Evolutionary conservation across 495 filamentous ascomycete genomes (phyloP), one percentile per base, ranked within the genome.

Genomic region (Aspergillus olivimuriae): DNA sequence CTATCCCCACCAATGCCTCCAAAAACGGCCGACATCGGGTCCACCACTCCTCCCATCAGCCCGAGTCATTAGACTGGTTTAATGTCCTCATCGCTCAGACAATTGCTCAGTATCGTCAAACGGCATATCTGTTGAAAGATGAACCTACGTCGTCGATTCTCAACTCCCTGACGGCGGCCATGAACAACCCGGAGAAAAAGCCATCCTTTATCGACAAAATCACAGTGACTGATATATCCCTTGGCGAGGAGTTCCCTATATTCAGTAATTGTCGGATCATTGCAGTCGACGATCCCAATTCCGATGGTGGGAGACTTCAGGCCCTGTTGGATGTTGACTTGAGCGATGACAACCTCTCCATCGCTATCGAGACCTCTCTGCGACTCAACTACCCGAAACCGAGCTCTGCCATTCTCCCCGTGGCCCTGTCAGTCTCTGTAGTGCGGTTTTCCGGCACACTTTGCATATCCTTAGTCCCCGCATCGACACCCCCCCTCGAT

Each of bases 31-130:
- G 66, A 15, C 65, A 70, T 34, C 52, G 66, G 40, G 65, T 72
- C 53, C 68, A 70, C 32, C 70, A 73, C 43, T 72, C 90, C 44
- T 86, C 84, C 31, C 92, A 98, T 60, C 91, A 95, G 62, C 94
- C 92, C n/a, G 92, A 98, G 65, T 89, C 83, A n/a, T 68, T 98
- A 51, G 92, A 98, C 60, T 98, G 92, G 92, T 97, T 98, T 74
- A 98, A 98, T 62, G 92, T 98, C 18, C 74, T 98, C 43, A 82
- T 97, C 41, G 94, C 92, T 5, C 92, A 98, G 68, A 94, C 94
- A 0, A 90, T 98, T 40, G 91, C 94, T 2, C 94, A 97, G 57
- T 89, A 97, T 57, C 77, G 92, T 38, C 81, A 83, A 46, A 94
- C 96, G 54, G 92, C 92, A 18, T 75, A 77, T 22, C 76, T 86